Evolutionary conservation across 2,329 filamentous ascomycete genomes (phyloP).

Genomic region (Clonostachys solani): DNA sequence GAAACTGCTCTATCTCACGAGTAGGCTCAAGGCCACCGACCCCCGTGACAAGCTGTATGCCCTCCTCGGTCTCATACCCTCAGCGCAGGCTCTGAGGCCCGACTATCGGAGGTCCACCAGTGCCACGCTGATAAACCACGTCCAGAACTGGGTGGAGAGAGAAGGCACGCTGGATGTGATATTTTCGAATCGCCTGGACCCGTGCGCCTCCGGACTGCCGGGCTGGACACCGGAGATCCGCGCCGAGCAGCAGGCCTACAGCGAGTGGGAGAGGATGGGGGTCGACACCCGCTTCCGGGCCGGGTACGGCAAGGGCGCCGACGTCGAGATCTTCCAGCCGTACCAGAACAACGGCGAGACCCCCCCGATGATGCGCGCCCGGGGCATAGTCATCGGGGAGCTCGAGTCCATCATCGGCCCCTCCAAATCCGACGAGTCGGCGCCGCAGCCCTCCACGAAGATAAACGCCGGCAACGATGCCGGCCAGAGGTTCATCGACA

Average conservation of each 20-base stretch:
- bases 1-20: not conserved
- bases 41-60: not conserved
- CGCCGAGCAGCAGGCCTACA: not conserved
- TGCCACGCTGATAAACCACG: not conserved
- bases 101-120: not conserved
- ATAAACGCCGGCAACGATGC: too few relatives aligned
- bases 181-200: not conserved
- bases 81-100: not conserved
- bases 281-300: not conserved
- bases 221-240: not conserved
- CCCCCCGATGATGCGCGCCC: not conserved
- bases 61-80: not conserved
- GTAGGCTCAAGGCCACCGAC: not conserved
- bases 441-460: not conserved
- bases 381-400: not conserved
- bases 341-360: not conserved
- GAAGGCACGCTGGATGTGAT: not conserved
- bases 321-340: not conserved
- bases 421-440: not conserved
- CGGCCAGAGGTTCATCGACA: not conserved
- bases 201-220: not conserved
- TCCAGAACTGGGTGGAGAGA: not conserved
- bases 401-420: not conserved
- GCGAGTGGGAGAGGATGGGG: not conserved
- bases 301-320: not conserved